Conservation (phyloP, 495 filamentous ascomycete genomes). For the Aspergillus sclerotiicarbonarius region DNA sequence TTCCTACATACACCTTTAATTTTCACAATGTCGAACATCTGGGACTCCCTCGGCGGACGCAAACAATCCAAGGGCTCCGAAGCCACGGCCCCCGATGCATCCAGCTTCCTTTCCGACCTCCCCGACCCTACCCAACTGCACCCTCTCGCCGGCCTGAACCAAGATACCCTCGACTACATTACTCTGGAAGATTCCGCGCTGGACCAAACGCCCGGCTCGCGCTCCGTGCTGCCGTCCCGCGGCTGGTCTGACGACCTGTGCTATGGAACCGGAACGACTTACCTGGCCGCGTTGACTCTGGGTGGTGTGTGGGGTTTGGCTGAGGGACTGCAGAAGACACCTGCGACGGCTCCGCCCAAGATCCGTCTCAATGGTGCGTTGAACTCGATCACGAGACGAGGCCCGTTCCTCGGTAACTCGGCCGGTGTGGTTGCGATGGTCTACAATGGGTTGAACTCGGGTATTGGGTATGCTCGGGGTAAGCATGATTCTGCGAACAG, state of each 20-base stretch:
- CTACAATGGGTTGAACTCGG: conserved; percentile 93
- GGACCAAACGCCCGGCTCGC: conserved; percentile 80
- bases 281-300: conserved; percentile 78
- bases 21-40: conserved; percentile 64
- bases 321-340: conserved; percentile 77
- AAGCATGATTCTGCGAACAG: conserved; percentile 92
- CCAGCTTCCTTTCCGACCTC: conserved; percentile 72
- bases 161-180: conserved; percentile 89
- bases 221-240: conserved; percentile 84
- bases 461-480: conserved; percentile 77
- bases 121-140: conserved; percentile 85
- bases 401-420: conserved; percentile 94
- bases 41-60: conserved; percentile 83
- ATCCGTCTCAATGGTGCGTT: conserved; percentile 88
- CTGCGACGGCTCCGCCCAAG: conserved; percentile 74
- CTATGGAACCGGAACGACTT: conserved; percentile 93
- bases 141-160: conserved; percentile 90
- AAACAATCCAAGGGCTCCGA: conserved; percentile 63
- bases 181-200: conserved; percentile 88
- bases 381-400: conserved; percentile 87
- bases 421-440: conserved; percentile 93
- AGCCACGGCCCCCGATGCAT: conserved; percentile 68
- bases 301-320: conserved; percentile 89
- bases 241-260: conserved; percentile 98
- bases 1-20: conserved; percentile 22